phyloP scores from a whole-genome alignment of 139 green algal genomes.

The Bryopsis sp. region DNA sequence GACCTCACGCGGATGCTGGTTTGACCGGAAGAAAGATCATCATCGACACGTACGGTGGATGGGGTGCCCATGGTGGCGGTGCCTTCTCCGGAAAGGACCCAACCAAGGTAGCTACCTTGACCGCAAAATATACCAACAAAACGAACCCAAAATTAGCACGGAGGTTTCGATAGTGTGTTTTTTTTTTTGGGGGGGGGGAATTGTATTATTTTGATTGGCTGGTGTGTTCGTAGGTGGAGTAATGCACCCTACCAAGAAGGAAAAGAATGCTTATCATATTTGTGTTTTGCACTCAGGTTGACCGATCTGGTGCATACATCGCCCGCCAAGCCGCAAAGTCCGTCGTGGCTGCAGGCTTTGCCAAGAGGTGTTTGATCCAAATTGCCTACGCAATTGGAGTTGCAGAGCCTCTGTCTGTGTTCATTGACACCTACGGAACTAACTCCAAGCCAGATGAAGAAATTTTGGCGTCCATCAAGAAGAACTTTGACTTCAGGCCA shows the following conservation, averaged over 20 bases:
- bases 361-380: constrained; percentile 59
- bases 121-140: too few relatives aligned
- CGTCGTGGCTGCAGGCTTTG: constrained; percentile 85
- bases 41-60: constrained; percentile 99
- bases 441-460: constrained; percentile 75
- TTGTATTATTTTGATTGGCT: too few relatives aligned
- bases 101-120: constrained; percentile 47
- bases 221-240: too few relatives aligned
- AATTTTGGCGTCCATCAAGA: constrained; percentile 81
- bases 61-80: constrained; percentile 95
- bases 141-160: too few relatives aligned
- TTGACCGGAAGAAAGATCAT: constrained; percentile 99
- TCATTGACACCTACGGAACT: constrained; percentile 97
- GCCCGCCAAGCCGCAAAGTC: constrained; percentile 96
- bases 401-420: constrained; percentile 90
- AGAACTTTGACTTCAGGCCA: constrained; percentile 91
- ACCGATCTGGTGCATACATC: constrained; percentile 94
- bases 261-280: too few relatives aligned
- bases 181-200: too few relatives aligned
- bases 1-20: constrained; percentile 93
- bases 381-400: constrained; percentile 97
- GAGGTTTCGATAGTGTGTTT: too few relatives aligned
- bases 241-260: constrained; percentile 63
- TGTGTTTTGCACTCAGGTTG: constrained; percentile 49
- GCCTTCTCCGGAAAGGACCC: constrained; percentile 96